Evolutionary conservation across 768 basidiomycete genomes (phyloP), one percentile per base, ranked within the genome.

Genomic region (Mycena chlorophos): DNA sequence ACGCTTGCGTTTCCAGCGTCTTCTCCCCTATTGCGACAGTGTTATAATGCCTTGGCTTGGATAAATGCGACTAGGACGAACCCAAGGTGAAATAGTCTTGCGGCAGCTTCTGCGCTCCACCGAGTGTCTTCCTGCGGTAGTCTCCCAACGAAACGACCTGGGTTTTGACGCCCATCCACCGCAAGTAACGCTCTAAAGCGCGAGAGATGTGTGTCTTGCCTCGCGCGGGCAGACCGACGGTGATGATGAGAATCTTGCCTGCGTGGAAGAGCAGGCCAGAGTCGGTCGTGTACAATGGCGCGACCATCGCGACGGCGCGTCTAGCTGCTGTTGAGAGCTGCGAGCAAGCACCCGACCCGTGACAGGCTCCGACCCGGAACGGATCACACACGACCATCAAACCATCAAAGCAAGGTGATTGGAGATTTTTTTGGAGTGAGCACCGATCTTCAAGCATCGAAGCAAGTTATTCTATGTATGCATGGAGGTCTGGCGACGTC

Each of bases 131-230:
- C 50, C 97, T 75, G 43, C 97, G 84, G 71, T 96, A 94, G 72
- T 99, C 97, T 20, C 97, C 97, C 10, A 99, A 77, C 5, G 94
- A 95, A 53, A 98, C 87, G 51, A 98, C 97, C 60, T 89, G 84
- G 0, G 94, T 96, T 72, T 96, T 98, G 51, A 99, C 91, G 27
- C 97, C 97, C 71, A 93, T 91, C 97, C 97, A 99, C 70, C 94
- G 81, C 1, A 99, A 81, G 72, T 99, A 99, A n/a, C 97, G 85
- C 70, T 98, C 96, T 13, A 98, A 80, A 5, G 96, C 88, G 34
- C 95, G 83, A 1, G 94, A 96, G 54, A 98, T 93, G 69, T 99
- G 97, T 0, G 97, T 99, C 75, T 97, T 97, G 29, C 94, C 94
- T 51, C 94, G 84, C 1, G 96, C 95, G 42, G 95, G 95, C 3